These are phyloP conservation scores for Rehmannia glutinosa DNA, from an alignment of 257 asterid genomes.

Conservation along the genomic window DNA sequence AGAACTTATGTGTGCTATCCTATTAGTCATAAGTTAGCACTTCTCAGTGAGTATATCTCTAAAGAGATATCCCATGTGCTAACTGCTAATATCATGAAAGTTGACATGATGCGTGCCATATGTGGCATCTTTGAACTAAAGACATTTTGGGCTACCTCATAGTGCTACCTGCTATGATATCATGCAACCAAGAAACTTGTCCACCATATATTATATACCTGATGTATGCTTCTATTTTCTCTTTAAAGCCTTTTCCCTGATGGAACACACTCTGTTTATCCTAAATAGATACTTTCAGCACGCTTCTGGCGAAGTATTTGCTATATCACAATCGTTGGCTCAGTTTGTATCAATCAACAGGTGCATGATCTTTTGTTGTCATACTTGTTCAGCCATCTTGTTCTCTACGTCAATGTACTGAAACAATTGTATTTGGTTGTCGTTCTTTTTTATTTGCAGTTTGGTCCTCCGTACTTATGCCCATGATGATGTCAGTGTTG, in stretches of 20 bases:
- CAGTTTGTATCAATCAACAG: slow-evolving; percentile 74
- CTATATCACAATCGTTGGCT: slow-evolving; percentile 74
- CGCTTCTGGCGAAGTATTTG: slow-evolving; percentile 85
- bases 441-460: slow-evolving; percentile 30
- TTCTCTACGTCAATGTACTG: not conserved
- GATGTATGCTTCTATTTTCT: not conserved
- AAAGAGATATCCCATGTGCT: no score
- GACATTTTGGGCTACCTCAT: no score
- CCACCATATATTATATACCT: no score
- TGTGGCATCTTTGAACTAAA: no score
- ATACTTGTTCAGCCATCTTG: not conserved
- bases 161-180: no score
- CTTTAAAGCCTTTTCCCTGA: not conserved
- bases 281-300: slow-evolving; percentile 72
- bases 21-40: no score
- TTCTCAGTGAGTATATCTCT: no score
- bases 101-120: no score
- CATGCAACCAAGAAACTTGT: no score
- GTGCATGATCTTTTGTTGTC: slow-evolving; percentile 26
- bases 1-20: no score
- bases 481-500: slow-evolving; percentile 85
- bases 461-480: slow-evolving; percentile 58
- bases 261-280: not conserved
- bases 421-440: not conserved
- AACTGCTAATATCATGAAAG: no score